Conservation (phyloP, 768 basidiomycete genomes). For the Lactarius hatsudake region DNA sequence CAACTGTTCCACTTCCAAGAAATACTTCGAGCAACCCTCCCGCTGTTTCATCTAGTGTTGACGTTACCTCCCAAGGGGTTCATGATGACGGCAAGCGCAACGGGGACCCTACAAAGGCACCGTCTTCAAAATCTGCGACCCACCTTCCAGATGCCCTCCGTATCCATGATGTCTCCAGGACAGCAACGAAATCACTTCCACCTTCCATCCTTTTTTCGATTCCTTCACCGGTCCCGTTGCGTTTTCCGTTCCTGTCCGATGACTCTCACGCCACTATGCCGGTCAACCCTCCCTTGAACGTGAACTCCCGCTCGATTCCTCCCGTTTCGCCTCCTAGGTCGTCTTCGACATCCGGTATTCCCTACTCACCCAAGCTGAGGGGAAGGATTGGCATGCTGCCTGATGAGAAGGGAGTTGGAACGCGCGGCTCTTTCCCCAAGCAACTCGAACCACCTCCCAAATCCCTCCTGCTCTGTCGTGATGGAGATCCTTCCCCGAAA, state of each 20-base stretch:
- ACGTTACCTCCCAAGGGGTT: background rate
- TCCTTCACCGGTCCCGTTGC: slow-evolving; percentile 1
- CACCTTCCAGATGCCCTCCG: background rate
- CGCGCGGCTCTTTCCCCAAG: slow-evolving; percentile 21
- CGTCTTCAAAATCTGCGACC: background rate
- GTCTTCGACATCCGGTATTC: background rate
- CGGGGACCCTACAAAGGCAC: background rate
- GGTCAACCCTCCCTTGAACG: background rate
- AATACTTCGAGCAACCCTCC: background rate
- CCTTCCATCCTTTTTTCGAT: background rate
- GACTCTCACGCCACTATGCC: background rate
- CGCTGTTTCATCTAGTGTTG: background rate
- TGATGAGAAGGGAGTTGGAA: slow-evolving; percentile 7
- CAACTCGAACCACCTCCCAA: slow-evolving; percentile 35
- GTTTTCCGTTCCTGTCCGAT: background rate
- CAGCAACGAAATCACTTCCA: background rate
- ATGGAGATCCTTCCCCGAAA: slow-evolving; percentile 55
- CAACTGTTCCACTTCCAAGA: too few species aligned
- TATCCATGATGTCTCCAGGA: background rate
- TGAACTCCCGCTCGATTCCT: background rate
- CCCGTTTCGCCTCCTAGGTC: background rate
- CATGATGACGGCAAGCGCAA: background rate
- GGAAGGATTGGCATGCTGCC: slow-evolving; percentile 21
- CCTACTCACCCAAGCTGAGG: background rate
- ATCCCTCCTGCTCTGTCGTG: slow-evolving; percentile 50